phyloP scores from a whole-genome alignment of 257 asterid species.

The Solanum pennellii region DNA sequence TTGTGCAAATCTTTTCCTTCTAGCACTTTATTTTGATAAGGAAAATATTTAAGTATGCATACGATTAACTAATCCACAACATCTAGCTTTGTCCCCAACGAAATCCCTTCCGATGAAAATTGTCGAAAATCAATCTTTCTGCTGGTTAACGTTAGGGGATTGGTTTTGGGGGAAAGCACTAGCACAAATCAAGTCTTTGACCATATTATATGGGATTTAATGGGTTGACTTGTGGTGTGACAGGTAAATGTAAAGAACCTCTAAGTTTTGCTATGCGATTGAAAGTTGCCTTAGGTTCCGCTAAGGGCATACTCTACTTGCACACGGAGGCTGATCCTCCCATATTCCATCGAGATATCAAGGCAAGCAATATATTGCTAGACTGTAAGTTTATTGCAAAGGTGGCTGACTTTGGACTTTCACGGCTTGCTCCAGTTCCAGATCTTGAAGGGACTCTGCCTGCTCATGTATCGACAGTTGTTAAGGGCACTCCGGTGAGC shows the following conservation, averaged over 20 bases:
- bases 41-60: background rate
- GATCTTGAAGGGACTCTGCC: constrained; percentile 74
- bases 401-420: constrained; percentile 96
- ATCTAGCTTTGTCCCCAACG: background rate
- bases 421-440: constrained; percentile 81
- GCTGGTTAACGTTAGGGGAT: background rate
- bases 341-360: constrained; percentile 94
- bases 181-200: background rate
- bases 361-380: constrained; percentile 81
- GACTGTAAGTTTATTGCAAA: constrained; percentile 68
- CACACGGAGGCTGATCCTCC: constrained; percentile 98
- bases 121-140: background rate
- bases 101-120: background rate
- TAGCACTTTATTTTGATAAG: background rate
- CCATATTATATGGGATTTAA: background rate
- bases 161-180: background rate
- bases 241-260: constrained; percentile 60
- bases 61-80: background rate
- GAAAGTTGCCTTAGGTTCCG: constrained; percentile 66
- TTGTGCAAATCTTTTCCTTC: background rate
- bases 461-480: constrained; percentile 81
- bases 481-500: constrained; percentile 95
- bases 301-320: constrained; percentile 89
- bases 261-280: constrained; percentile 58
- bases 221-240: background rate